Conservation (phyloP, 352 stramenopile species). For the Globisporangium nunn region DNA sequence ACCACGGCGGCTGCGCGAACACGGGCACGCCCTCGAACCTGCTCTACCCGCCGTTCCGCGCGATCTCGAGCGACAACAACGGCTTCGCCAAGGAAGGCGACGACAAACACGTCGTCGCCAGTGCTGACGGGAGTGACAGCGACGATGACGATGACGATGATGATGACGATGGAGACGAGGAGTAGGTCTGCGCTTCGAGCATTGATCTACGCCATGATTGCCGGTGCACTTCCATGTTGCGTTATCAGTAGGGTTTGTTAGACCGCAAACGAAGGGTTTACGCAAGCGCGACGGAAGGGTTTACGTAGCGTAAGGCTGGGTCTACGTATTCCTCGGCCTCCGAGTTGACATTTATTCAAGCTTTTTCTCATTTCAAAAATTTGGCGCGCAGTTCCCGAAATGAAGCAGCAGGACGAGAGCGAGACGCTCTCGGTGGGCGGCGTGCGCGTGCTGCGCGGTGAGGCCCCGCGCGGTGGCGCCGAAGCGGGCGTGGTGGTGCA, state of each 20-base stretch:
- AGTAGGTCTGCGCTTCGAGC: neutral
- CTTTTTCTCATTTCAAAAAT: neutral
- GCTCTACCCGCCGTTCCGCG: neutral
- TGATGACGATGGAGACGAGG: neutral
- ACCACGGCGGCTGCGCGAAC: constrained; percentile 26
- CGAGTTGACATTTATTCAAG: neutral
- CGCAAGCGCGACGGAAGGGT: too few relatives aligned
- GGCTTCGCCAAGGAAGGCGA: neutral
- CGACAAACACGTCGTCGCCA: neutral
- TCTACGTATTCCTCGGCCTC: too few relatives aligned
- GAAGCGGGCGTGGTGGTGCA: constrained; percentile 26
- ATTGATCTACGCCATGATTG: too few relatives aligned
- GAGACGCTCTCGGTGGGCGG: constrained; percentile 30
- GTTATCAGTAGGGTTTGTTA: too few relatives aligned
- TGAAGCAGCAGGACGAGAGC: neutral
- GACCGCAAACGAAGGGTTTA: too few relatives aligned
- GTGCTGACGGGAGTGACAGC: too few relatives aligned
- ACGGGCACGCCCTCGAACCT: constrained; percentile 12
- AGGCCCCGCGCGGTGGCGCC: neutral
- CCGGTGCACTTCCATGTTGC: too few relatives aligned
- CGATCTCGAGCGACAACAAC: neutral
- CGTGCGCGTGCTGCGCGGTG: constrained; percentile 23
- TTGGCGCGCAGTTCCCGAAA: neutral
- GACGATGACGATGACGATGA: neutral
- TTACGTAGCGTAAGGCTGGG: too few relatives aligned